Evolutionary conservation across 1,284 basidiomycete genomes (phyloP).

Genomic region (Earliella scabrosa): DNA sequence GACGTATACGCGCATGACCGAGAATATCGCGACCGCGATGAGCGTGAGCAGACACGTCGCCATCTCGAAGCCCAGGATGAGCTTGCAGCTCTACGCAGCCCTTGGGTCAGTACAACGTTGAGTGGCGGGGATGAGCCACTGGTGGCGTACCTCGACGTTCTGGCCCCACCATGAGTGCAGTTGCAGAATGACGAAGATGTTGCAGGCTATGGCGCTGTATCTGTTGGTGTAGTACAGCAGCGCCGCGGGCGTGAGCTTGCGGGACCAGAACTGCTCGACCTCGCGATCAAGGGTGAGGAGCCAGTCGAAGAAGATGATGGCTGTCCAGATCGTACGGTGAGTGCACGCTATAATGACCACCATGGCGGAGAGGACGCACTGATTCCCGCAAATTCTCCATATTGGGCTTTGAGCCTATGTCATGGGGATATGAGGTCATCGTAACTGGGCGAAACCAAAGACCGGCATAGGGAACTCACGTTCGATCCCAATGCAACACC

Average conservation of each 20-base stretch:
- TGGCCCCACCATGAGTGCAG: neutral
- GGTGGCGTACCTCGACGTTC: neutral
- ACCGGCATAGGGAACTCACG: no score
- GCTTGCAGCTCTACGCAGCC: neutral
- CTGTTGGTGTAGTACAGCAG: constrained; percentile 7
- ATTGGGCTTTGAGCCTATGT: neutral
- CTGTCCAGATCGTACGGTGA: neutral
- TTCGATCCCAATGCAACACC: neutral
- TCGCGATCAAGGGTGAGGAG: neutral
- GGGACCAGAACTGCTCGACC: constrained; percentile 1
- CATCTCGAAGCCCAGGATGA: neutral
- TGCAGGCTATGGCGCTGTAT: neutral
- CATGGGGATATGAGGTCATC: no score
- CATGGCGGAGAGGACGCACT: neutral
- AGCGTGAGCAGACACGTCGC: neutral
- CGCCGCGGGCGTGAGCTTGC: neutral
- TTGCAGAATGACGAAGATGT: neutral
- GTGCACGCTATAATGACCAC: neutral
- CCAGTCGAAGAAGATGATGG: neutral
- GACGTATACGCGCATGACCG: neutral
- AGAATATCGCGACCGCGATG: neutral
- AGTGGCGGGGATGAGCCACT: neutral
- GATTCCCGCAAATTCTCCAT: neutral
- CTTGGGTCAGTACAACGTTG: neutral
- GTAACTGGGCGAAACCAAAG: no score